Evolutionary conservation across 495 filamentous ascomycete species (phyloP), one percentile per base, ranked within the genome.

Genomic region (Stereocaulon alpinum): DNA sequence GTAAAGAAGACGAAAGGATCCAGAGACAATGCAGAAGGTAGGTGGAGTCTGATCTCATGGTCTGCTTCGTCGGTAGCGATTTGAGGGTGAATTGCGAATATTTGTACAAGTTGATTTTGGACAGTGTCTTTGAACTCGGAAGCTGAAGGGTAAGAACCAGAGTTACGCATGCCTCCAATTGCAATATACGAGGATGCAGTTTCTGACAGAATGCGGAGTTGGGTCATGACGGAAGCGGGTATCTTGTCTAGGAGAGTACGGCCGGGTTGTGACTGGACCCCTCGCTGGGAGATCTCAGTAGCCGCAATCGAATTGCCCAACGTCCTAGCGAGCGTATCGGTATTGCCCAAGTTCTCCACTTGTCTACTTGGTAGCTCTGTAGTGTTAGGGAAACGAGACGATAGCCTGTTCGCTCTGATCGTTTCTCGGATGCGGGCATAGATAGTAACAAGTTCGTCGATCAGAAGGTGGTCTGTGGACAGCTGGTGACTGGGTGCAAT

Each of bases 241-340:
- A 97, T 87, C 64, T 85, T 90, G 61, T 91, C 87, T n/a, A 97
- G 67, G 37, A 96, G 73, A 0, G 86, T 91, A 64, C 78, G 76
- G 20, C 87, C 87, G 40, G 82, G 81, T 43, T 89, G 82, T 4
- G 87, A 85, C 58, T 88, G 86, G 2, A 90, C 74, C 15, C 94
- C 93, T 55, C 93, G 86, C 67, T 96, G 92, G 47, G 89, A 83
- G 58, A 99, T 96, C 70, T 99, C 93, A 6, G 87, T 83, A 0
- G 89, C 84, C 2, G 92, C 82, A 53, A 99, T 91, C n/a, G 92
- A 90, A 71, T 80, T 89, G 0, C 90, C 93, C 18, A 97, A 83
- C 44, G 84, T 80, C 50, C 76, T 77, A 40, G 88, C 84, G 44
- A 97, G 68, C 0, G 82, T 81, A 63, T 91, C 86, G 10, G 81